Evolutionary conservation across 352 stramenopile genomes (phyloP).

Genomic region (Pythium dissotocum): DNA sequence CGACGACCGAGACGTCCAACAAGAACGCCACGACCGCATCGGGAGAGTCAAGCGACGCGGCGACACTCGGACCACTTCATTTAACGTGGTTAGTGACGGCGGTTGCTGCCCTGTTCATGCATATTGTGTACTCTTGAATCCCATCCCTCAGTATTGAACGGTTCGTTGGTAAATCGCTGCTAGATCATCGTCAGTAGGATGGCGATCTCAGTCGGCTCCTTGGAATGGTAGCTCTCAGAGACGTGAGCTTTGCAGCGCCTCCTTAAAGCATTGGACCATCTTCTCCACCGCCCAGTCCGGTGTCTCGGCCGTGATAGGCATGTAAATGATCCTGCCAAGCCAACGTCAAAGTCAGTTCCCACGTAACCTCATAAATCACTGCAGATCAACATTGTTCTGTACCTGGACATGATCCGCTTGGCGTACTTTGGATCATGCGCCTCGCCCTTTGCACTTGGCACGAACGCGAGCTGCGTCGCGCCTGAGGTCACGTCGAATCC

Average conservation of each 20-base stretch:
- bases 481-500: conserved; percentile 83
- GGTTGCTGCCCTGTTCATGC: too few relatives aligned
- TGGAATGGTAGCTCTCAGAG: conserved; percentile 11
- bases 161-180: too few relatives aligned
- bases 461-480: conserved; percentile 68
- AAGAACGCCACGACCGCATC: too few relatives aligned
- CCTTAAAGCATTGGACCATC: conserved; percentile 65
- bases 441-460: conserved; percentile 55
- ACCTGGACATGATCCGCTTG: conserved; percentile 80
- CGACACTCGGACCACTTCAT: too few relatives aligned
- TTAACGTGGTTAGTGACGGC: too few relatives aligned
- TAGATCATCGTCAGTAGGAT: too few relatives aligned
- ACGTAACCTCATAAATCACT: background rate
- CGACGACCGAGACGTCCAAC: too few relatives aligned
- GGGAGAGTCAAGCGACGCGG: too few relatives aligned
- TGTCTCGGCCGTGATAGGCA: conserved; percentile 76
- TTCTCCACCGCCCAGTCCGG: conserved; percentile 78
- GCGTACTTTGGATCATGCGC: conserved; percentile 58
- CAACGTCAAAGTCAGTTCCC: background rate
- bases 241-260: conserved; percentile 41
- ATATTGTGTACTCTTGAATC: too few relatives aligned
- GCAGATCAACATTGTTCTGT: conserved; percentile 8
- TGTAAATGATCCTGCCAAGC: conserved; percentile 61
- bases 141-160: too few relatives aligned
- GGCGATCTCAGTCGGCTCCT: too few relatives aligned